These are phyloP conservation scores for Nasturtium officinale DNA, from an alignment of 345 rosid species.

Conservation along the genomic window DNA sequence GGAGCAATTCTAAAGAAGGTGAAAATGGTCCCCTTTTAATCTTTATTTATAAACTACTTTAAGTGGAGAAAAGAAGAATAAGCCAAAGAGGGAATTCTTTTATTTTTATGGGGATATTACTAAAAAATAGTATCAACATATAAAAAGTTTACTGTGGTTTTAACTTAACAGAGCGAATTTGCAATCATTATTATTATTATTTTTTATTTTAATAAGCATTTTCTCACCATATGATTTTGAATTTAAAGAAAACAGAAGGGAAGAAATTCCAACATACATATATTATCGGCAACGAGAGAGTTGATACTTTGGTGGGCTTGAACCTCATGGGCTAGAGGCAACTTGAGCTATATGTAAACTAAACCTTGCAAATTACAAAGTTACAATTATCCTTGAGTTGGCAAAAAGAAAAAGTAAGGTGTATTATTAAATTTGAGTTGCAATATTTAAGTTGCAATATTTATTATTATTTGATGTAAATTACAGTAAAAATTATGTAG, in stretches of 20 bases:
- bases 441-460: no score
- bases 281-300: neutral
- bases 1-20: conserved; percentile 8
- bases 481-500: no score
- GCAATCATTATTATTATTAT: neutral
- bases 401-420: neutral
- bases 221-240: neutral
- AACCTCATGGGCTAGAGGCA: conserved; percentile 26
- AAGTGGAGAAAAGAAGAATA: conserved; percentile 9
- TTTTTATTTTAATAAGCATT: neutral
- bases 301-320: conserved; percentile 16
- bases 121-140: neutral
- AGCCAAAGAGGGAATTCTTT: neutral
- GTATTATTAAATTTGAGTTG: no score
- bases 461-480: no score
- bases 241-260: neutral
- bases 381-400: conserved; percentile 11
- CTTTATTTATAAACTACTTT: conserved; percentile 35
- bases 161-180: neutral
- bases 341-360: conserved; percentile 14
- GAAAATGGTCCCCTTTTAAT: conserved; percentile 33
- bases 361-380: no score
- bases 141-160: neutral
- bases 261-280: neutral
- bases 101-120: neutral